Evolutionary conservation across 1,284 basidiomycete genomes (phyloP), one percentile per base, ranked within the genome.

Genomic region (Ganoderma resinaceum): DNA sequence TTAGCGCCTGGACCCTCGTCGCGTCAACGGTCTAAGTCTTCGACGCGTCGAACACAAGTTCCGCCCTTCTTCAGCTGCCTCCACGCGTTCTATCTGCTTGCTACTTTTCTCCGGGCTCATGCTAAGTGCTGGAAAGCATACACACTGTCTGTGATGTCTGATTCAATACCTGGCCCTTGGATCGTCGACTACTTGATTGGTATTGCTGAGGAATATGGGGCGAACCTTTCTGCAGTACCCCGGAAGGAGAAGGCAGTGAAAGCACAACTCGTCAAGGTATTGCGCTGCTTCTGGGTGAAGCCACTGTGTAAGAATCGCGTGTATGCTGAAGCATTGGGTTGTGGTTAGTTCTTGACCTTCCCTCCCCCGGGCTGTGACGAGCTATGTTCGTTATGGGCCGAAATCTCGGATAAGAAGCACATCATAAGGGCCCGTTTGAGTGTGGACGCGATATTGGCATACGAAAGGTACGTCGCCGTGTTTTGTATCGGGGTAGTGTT

Each of bases 211-310:
- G 77, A 78, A 2, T 76, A 84, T 70, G 89, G 89, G 6, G 83
- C 80, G 9, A 78, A 86, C 53, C 65, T 86, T 6, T 71, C 76
- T 38, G 76, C 78, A 2, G 75, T 80, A 2, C 82, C 83, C 0
- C 61, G 65, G 2, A 76, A 74, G 55, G 62, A 64, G 1, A 82
- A 80, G 70, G 80, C 77, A 61, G 84, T 80, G 70, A 88, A 82
- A 71, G 86, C 85, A 1, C 89, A 91, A 67, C 77, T 91, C 18
- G 80, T 83, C 61, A 84, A 89, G 78, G 89, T 86, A 71, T 23
- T 29, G 29, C 18, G 37, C 46, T 23, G 12, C 46, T 26, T 3
- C 23, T 6, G n/a, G 12, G 6, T 60, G 35, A n/a, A 60, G 23
- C 2, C 11, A 29, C 14, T 1, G 16, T 16, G 0, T 14, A 55